Conservation (phyloP, 1,284 basidiomycete genomes). For the Lignosus rhinocerotis region DNA sequence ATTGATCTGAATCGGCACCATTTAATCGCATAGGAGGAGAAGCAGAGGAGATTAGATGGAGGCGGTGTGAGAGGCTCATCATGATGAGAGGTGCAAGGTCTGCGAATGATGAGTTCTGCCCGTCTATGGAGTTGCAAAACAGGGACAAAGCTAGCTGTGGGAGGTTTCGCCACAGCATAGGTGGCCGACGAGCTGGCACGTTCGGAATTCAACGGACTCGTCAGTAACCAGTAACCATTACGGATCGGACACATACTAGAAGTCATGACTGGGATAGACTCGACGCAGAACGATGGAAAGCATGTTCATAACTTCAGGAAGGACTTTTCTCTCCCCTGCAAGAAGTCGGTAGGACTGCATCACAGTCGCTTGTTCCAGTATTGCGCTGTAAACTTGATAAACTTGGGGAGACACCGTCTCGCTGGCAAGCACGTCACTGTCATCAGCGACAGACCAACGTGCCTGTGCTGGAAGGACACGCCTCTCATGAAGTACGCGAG, state of each 20-base stretch:
- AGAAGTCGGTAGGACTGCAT: background rate
- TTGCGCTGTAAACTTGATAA: background rate
- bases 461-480: background rate
- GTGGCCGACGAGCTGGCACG: background rate
- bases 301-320: slow-evolving; percentile 1
- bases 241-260: background rate
- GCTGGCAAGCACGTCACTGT: background rate
- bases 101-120: background rate
- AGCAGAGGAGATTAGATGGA: background rate
- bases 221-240: background rate
- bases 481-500: background rate
- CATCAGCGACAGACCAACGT: background rate
- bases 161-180: background rate
- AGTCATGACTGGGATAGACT: background rate
- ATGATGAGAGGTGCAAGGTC: background rate
- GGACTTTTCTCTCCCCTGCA: background rate
- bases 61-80: background rate
- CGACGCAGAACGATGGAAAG: background rate
- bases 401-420: background rate
- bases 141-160: background rate
- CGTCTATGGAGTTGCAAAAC: background rate
- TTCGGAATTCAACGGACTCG: too few relatives aligned
- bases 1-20: too few relatives aligned
- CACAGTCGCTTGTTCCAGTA: background rate
- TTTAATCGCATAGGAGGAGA: too few relatives aligned